These are phyloP conservation scores for Chlorella sp. DNA, from an alignment of 139 green algal species.

Conservation along the genomic window DNA sequence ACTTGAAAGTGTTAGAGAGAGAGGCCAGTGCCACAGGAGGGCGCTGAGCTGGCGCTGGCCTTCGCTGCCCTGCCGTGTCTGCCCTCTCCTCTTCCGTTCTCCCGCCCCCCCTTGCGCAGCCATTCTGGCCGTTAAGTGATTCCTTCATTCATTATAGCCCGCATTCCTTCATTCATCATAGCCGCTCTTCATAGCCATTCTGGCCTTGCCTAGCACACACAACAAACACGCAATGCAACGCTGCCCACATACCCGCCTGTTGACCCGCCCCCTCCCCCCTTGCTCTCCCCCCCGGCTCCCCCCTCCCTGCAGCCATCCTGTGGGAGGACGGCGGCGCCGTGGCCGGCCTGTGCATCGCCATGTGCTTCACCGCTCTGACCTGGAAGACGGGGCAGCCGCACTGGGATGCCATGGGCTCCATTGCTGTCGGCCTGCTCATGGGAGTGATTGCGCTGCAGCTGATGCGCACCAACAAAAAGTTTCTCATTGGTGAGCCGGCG, in stretches of 20 bases:
- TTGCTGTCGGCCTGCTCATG: conserved; percentile 85
- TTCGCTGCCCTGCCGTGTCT: too few species aligned
- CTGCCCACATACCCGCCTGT: neutral
- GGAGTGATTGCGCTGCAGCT: conserved; percentile 83
- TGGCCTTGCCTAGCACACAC: too few species aligned
- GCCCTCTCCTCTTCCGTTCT: too few species aligned
- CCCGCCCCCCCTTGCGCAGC: too few species aligned
- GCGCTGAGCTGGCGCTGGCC: too few species aligned
- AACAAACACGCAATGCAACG: neutral
- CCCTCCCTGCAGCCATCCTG: conserved; percentile 76
- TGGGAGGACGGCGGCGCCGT: conserved; percentile 90
- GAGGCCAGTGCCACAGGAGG: too few species aligned
- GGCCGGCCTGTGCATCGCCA: conserved; percentile 74
- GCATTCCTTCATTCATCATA: too few species aligned
- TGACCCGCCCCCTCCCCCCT: neutral
- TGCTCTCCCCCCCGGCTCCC: neutral
- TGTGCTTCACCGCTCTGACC: neutral
- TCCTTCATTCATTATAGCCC: too few species aligned
- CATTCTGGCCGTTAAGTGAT: too few species aligned
- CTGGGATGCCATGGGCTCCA: conserved; percentile 88
- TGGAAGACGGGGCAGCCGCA: conserved; percentile 70
- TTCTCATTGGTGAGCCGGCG: conserved; percentile 76
- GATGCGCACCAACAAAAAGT: conserved; percentile 86
- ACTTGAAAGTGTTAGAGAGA: too few species aligned
- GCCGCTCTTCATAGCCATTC: too few species aligned